Evolutionary conservation across 306 rosid species (phyloP).

Genomic region (Leucaena leucocephala): DNA sequence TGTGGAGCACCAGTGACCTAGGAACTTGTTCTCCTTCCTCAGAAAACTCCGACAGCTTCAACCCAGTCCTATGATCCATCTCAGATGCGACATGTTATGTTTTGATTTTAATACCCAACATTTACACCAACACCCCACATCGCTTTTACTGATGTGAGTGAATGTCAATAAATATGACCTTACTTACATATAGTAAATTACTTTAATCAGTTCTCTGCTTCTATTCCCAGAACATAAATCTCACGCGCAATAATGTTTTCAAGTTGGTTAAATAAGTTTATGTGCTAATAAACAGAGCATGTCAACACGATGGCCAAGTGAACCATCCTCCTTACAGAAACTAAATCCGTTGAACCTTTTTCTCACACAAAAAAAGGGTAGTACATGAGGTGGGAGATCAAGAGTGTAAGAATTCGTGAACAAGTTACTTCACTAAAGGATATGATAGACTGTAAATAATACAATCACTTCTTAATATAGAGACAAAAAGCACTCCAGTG

Average conservation of each 20-base stretch:
- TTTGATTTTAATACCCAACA: not conserved
- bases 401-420: not conserved
- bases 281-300: not conserved
- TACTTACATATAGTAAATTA: not conserved
- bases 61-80: constrained; percentile 26
- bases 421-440: not conserved
- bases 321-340: not conserved
- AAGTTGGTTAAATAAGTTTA: not conserved
- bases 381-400: not conserved
- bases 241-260: not conserved
- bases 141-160: not conserved
- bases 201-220: not conserved
- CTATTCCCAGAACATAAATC: not conserved
- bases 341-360: not conserved
- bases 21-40: constrained; percentile 55
- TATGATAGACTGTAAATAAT: constrained; percentile 31
- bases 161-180: not conserved
- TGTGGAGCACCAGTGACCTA: constrained; percentile 70
- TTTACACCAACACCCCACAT: constrained; percentile 5
- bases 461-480: constrained; percentile 32
- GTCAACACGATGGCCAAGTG: not conserved
- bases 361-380: not conserved
- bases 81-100: not conserved
- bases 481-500: constrained; percentile 30
- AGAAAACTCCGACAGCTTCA: constrained; percentile 36